Evolutionary conservation across 2,329 filamentous ascomycete species (phyloP).

Genomic region (Pyrenophora teres): DNA sequence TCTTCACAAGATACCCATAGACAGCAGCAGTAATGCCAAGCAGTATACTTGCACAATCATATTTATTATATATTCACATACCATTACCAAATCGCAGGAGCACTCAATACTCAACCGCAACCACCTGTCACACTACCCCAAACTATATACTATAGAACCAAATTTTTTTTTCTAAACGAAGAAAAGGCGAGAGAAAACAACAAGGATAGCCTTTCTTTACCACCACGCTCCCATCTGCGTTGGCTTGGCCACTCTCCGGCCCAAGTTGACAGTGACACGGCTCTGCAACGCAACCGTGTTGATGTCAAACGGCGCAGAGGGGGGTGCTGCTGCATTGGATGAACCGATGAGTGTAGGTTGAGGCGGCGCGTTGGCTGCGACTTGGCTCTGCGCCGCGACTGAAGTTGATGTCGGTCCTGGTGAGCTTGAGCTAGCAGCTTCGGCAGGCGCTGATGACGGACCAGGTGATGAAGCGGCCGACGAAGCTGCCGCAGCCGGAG

Average conservation of each 20-base stretch:
- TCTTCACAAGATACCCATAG: conserved; percentile 10
- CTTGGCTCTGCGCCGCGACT: conserved; percentile 30
- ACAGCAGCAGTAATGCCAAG: conserved; percentile 1
- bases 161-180: background rate
- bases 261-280: conserved; percentile 43
- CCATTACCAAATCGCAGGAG: conserved; percentile 6
- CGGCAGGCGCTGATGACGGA: background rate
- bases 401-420: conserved; percentile 11
- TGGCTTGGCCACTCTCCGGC: conserved; percentile 27
- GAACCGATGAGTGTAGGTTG: conserved; percentile 17
- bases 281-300: conserved; percentile 41
- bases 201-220: conserved; percentile 13
- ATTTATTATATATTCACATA: background rate
- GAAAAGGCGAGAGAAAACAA: background rate
- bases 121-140: background rate
- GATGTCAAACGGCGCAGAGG: conserved; percentile 43
- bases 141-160: conserved; percentile 11
- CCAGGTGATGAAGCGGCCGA: background rate
- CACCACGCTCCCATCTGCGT: conserved; percentile 20
- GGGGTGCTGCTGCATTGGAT: conserved; percentile 6
- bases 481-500: background rate
- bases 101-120: conserved; percentile 17
- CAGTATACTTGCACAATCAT: background rate
- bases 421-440: conserved; percentile 1
- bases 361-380: conserved; percentile 20